Percentiles rank a stretch among this genome's conserved stretches.
Evolutionary conservation across 352 stramenopile genomes (phyloP).

Genomic region (Pythium plurisporium): DNA sequence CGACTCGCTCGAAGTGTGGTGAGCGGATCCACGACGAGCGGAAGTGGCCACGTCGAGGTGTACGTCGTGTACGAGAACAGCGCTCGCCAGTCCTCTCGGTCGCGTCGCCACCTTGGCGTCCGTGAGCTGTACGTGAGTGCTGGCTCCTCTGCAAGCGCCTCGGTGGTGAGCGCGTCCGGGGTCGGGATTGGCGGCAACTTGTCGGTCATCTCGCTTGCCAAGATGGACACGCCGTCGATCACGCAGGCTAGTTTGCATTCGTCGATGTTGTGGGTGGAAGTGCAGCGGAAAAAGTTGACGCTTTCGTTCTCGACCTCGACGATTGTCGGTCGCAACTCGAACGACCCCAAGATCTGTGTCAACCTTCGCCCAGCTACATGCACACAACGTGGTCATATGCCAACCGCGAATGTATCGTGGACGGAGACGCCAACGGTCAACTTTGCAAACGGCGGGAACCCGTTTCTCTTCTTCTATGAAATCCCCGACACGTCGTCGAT

Average conservation of each 20-base stretch:
- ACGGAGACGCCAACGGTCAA: slow-evolving; percentile 28
- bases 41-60: slow-evolving; percentile 33
- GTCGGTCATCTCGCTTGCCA: slow-evolving; percentile 48
- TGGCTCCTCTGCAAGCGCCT: slow-evolving; percentile 21
- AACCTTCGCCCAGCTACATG: slow-evolving; percentile 55
- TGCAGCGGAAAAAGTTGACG: slow-evolving; percentile 51
- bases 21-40: slow-evolving; percentile 31
- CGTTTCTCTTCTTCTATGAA: slow-evolving; percentile 66
- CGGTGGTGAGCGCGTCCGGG: neutral
- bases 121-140: slow-evolving; percentile 42
- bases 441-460: slow-evolving; percentile 75
- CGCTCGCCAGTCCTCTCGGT: slow-evolving; percentile 7
- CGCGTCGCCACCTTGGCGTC: slow-evolving; percentile 12
- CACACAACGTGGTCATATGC: slow-evolving; percentile 36
- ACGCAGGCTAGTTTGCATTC: slow-evolving; percentile 47
- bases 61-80: slow-evolving; percentile 55
- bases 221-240: slow-evolving; percentile 48
- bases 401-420: slow-evolving; percentile 51
- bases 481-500: slow-evolving; percentile 49
- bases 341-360: slow-evolving; percentile 66
- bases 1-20: slow-evolving; percentile 56
- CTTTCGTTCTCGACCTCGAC: slow-evolving; percentile 78
- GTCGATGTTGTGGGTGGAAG: slow-evolving; percentile 72
- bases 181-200: slow-evolving; percentile 23
- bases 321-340: slow-evolving; percentile 54